Evolutionary conservation across 805 yeast genomes (phyloP).

Genomic region (Middelhovenomyces tepae): DNA sequence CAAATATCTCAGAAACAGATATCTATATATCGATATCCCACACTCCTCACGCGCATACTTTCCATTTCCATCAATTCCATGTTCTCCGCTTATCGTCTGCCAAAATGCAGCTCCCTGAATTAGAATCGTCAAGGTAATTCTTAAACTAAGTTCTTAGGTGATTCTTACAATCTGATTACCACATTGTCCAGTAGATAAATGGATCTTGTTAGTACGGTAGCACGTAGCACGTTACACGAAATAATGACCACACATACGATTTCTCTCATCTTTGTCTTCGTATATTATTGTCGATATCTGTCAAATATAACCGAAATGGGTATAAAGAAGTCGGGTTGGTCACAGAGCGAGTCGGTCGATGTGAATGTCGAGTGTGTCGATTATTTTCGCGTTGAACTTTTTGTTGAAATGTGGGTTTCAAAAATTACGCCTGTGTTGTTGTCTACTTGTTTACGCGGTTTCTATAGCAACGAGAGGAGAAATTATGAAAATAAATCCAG

Average conservation of each 20-base stretch:
- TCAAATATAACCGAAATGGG: background rate
- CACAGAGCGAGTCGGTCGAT: no score
- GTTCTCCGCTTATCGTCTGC: conserved; percentile 34
- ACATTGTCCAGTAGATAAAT: conserved; percentile 96
- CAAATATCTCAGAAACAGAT: no score
- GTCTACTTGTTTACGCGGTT: no score
- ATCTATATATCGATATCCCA: no score
- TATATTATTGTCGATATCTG: background rate
- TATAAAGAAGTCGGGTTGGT: background rate
- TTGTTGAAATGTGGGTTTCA: no score
- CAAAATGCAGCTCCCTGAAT: conserved; percentile 32
- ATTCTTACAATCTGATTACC: conserved; percentile 87
- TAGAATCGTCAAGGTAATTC: conserved; percentile 7
- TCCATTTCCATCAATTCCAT: conserved; percentile 32
- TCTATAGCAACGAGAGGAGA: no score
- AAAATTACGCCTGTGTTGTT: no score
- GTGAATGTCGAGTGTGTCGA: no score
- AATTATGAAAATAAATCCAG: no score
- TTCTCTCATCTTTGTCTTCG: conserved; percentile 22
- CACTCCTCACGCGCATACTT: no score
- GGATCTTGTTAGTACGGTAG: conserved; percentile 45
- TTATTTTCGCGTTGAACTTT: no score
- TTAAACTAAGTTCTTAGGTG: conserved; percentile 5
- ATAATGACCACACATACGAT: conserved; percentile 15
- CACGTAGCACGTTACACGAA: background rate